These are phyloP conservation scores for Penicillium angulare DNA, from an alignment of 495 filamentous ascomycete genomes.

Conservation along the genomic window DNA sequence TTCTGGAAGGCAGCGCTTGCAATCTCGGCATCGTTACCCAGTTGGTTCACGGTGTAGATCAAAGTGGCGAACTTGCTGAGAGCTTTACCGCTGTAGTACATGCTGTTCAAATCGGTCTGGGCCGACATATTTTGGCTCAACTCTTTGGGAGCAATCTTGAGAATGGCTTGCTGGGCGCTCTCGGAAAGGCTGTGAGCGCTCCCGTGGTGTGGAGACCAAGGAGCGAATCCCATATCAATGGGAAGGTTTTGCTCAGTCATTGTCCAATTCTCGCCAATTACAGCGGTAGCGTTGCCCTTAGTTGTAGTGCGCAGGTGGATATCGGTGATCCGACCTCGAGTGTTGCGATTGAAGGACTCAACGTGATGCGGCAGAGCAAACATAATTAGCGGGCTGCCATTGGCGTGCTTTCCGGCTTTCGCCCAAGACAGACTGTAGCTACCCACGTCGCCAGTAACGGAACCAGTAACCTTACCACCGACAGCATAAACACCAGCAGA, in stretches of 20 bases:
- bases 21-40: conserved; percentile 58
- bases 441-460: conserved; percentile 55
- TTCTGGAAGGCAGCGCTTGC: conserved; percentile 61
- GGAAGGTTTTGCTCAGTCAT: conserved; percentile 75
- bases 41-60: conserved; percentile 63
- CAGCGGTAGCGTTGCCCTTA: conserved; percentile 75
- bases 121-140: conserved; percentile 65
- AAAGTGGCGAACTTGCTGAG: conserved; percentile 82
- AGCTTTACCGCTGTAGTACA: conserved; percentile 95
- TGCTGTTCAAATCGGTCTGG: conserved; percentile 77
- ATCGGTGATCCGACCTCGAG: conserved; percentile 51
- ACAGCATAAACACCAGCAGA: conserved; percentile 73
- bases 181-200: conserved; percentile 50
- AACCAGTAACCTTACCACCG: conserved; percentile 60
- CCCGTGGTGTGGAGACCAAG: conserved; percentile 62
- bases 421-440: conserved; percentile 71
- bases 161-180: conserved; percentile 52
- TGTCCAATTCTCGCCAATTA: conserved; percentile 75
- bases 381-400: conserved; percentile 63
- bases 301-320: conserved; percentile 76
- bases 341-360: conserved; percentile 64
- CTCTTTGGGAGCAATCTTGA: conserved; percentile 60
- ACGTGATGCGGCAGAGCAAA: conserved; percentile 89
- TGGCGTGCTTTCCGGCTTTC: conserved; percentile 58
- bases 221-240: conserved; percentile 66